A percentile compares a stretch with the other conserved stretches of the same genome.
phyloP scores from a whole-genome alignment of 2,329 filamentous ascomycete genomes.

The Epichloe aotearoae region DNA sequence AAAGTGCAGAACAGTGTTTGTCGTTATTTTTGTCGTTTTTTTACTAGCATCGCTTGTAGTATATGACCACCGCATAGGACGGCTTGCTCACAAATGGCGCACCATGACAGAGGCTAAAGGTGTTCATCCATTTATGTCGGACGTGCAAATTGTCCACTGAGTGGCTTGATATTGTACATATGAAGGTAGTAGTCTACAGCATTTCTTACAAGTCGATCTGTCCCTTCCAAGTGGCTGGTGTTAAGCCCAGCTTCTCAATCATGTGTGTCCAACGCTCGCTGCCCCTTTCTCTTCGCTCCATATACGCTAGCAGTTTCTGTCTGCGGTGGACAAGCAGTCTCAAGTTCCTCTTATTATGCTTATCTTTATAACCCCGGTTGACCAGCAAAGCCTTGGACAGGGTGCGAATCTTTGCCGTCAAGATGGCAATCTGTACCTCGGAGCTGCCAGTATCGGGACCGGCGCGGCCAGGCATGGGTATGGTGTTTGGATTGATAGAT shows the following conservation, averaged over 20 bases:
- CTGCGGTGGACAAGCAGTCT: conserved; percentile 73
- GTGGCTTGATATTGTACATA: conserved; percentile 36
- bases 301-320: conserved; percentile 77
- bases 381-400: conserved; percentile 59
- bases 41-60: conserved; percentile 27
- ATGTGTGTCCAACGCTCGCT: conserved; percentile 82
- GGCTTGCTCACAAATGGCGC: conserved; percentile 15
- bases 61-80: conserved; percentile 21
- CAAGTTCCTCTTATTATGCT: conserved; percentile 86
- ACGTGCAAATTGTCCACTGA: conserved; percentile 6
- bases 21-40: conserved; percentile 1
- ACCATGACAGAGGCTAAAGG: conserved; percentile 13
- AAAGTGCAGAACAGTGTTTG: conserved; percentile 11
- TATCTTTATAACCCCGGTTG: conserved; percentile 65
- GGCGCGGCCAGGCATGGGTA: conserved; percentile 41
- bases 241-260: conserved; percentile 71
- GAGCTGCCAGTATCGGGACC: conserved; percentile 89
- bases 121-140: conserved; percentile 5
- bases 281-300: conserved; percentile 80
- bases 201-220: conserved; percentile 50
- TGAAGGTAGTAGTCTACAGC: conserved; percentile 30
- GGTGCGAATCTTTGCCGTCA: conserved; percentile 85
- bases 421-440: conserved; percentile 93
- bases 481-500: conserved; percentile 26
- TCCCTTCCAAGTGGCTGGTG: conserved; percentile 76